phyloP scores from a whole-genome alignment of 768 basidiomycete genomes.

The Paxillus ammoniavirescens region DNA sequence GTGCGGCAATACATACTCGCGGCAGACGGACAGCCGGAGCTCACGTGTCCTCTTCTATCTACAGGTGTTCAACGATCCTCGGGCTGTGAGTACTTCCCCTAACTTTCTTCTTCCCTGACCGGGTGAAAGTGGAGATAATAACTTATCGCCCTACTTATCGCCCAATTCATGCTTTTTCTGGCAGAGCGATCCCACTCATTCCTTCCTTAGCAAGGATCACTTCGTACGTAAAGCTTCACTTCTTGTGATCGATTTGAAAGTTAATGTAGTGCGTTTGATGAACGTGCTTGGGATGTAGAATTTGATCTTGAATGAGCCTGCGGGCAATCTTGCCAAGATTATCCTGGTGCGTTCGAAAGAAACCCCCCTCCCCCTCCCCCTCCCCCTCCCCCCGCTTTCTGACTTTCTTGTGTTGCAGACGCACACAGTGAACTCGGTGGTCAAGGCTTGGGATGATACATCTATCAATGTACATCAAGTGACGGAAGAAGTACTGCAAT shows the following conservation, averaged over 20 bases:
- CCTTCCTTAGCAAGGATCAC: slow-evolving; percentile 87
- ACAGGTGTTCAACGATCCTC: slow-evolving; percentile 75
- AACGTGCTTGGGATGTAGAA: slow-evolving; percentile 42
- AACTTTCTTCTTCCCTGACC: background rate
- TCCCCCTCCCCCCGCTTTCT: too few relatives aligned
- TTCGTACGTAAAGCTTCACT: slow-evolving; percentile 53
- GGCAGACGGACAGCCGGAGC: background rate
- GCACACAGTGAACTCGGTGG: slow-evolving; percentile 65
- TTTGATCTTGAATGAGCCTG: slow-evolving; percentile 79
- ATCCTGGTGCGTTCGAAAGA: slow-evolving; percentile 50
- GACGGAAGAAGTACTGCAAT: slow-evolving; percentile 63
- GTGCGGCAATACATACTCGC: background rate
- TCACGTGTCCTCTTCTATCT: background rate
- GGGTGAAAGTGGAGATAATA: background rate
- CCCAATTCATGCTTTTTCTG: background rate
- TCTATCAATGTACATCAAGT: slow-evolving; percentile 54
- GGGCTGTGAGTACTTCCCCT: slow-evolving; percentile 52
- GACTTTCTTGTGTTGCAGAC: slow-evolving; percentile 35
- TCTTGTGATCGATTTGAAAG: slow-evolving; percentile 5
- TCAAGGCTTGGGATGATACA: slow-evolving; percentile 79
- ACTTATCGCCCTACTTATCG: slow-evolving; percentile 6
- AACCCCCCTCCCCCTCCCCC: too few relatives aligned
- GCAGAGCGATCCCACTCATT: slow-evolving; percentile 85
- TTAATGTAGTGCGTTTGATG: background rate
- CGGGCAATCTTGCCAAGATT: slow-evolving; percentile 68